Evolutionary conservation across 2,329 filamentous ascomycete species (phyloP).

Genomic region (Penicillium sp.): DNA sequence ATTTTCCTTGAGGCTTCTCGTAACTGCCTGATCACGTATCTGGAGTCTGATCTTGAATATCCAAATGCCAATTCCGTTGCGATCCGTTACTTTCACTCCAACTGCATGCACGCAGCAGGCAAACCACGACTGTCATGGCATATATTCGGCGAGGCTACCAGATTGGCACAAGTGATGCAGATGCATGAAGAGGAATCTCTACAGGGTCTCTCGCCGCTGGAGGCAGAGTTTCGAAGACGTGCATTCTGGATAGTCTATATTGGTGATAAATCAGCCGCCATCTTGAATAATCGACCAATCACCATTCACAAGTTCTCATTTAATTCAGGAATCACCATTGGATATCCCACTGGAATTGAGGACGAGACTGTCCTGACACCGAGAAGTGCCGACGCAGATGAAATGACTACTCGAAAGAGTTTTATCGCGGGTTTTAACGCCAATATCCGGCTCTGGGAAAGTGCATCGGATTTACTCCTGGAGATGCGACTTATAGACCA

Average conservation of each 20-base stretch:
- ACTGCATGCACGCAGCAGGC: conserved; percentile 45
- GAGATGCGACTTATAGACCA: conserved; percentile 28
- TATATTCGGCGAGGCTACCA: conserved; percentile 46
- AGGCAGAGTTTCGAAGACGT: conserved; percentile 32
- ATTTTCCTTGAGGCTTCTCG: conserved; percentile 43
- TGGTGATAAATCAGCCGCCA: conserved; percentile 24
- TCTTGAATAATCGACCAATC: conserved; percentile 42
- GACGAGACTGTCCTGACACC: conserved; percentile 21
- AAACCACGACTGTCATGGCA: conserved; percentile 48
- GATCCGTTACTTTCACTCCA: conserved; percentile 49
- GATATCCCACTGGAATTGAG: conserved; percentile 21
- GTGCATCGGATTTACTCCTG: conserved; percentile 41
- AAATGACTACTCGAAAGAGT: conserved; percentile 16
- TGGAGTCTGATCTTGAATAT: conserved; percentile 44
- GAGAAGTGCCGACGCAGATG: conserved; percentile 4
- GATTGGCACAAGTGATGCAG: conserved; percentile 45
- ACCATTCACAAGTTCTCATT: conserved; percentile 47
- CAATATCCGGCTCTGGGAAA: conserved; percentile 43
- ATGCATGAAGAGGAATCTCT: conserved; percentile 43
- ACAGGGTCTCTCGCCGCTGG: conserved; percentile 35
- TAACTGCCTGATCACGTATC: conserved; percentile 38
- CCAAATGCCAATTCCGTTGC: conserved; percentile 46
- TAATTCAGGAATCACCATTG: conserved; percentile 40
- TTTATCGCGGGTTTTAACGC: conserved; percentile 45
- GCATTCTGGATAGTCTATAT: conserved; percentile 26